These are phyloP conservation scores for Solanum peruvianum DNA, from an alignment of 257 asterid species.

Conservation along the genomic window DNA sequence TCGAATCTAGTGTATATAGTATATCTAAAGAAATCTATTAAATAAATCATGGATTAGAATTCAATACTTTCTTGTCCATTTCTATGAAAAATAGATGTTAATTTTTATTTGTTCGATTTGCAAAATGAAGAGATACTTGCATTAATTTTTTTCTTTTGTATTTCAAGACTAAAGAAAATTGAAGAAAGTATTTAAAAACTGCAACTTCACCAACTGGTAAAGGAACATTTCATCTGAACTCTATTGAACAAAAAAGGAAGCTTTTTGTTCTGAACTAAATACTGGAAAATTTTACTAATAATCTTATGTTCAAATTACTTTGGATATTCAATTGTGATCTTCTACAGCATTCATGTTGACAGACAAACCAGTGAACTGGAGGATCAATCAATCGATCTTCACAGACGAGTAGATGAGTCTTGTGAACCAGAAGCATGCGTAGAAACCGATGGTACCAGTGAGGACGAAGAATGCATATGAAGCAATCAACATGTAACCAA, in stretches of 20 bases:
- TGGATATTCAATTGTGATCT: not conserved
- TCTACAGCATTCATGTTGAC: not conserved
- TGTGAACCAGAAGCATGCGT: slow-evolving; percentile 71
- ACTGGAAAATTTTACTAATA: not conserved
- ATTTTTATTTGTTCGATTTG: not conserved
- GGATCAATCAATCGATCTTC: slow-evolving; percentile 41
- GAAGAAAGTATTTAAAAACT: not conserved
- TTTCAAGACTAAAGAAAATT: not conserved
- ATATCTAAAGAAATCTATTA: too few relatives aligned
- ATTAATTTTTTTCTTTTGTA: not conserved
- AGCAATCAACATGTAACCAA: slow-evolving; percentile 72
- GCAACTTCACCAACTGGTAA: not conserved
- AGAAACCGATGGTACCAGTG: slow-evolving; percentile 70
- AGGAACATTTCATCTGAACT: not conserved
- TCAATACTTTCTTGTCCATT: not conserved
- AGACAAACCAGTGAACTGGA: not conserved
- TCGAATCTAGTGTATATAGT: not conserved
- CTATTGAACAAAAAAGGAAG: not conserved
- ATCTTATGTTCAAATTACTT: not conserved
- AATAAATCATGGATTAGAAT: not conserved
- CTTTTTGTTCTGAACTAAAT: not conserved
- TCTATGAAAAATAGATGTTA: too few relatives aligned
- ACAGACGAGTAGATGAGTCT: slow-evolving; percentile 76
- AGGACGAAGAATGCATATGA: slow-evolving; percentile 61
- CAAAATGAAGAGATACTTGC: not conserved